phyloP scores from a whole-genome alignment of 257 asterid species.

The Solanum stenotomum region DNA sequence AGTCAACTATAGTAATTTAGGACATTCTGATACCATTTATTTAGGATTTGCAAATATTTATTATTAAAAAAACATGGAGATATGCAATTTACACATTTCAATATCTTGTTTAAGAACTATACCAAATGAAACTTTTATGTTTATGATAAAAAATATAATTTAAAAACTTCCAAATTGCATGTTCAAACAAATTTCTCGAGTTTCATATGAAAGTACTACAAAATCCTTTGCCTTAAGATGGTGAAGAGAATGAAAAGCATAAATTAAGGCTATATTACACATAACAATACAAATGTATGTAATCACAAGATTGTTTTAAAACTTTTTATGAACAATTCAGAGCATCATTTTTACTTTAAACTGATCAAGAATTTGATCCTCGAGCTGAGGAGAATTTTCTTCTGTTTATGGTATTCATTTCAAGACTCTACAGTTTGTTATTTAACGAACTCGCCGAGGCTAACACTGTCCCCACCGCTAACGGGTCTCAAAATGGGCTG shows the following conservation, averaged over 20 bases:
- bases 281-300: background rate
- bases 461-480: constrained; percentile 14
- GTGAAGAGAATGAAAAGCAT: background rate
- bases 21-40: background rate
- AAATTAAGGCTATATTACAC: background rate
- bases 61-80: background rate
- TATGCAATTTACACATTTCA: background rate
- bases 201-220: background rate
- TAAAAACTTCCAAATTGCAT: background rate
- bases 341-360: background rate
- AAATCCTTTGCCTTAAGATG: background rate
- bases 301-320: background rate
- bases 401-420: background rate
- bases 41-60: background rate
- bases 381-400: background rate
- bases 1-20: no score
- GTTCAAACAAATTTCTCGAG: background rate
- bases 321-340: background rate
- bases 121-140: background rate
- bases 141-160: background rate
- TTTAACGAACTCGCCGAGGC: constrained; percentile 9
- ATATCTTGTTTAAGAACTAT: background rate
- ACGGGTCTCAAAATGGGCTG: constrained; percentile 1
- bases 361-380: background rate
- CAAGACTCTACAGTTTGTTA: background rate